These are phyloP conservation scores for Lachnellula subtilissima DNA, from an alignment of 2,329 filamentous ascomycete species.

Conservation along the genomic window DNA sequence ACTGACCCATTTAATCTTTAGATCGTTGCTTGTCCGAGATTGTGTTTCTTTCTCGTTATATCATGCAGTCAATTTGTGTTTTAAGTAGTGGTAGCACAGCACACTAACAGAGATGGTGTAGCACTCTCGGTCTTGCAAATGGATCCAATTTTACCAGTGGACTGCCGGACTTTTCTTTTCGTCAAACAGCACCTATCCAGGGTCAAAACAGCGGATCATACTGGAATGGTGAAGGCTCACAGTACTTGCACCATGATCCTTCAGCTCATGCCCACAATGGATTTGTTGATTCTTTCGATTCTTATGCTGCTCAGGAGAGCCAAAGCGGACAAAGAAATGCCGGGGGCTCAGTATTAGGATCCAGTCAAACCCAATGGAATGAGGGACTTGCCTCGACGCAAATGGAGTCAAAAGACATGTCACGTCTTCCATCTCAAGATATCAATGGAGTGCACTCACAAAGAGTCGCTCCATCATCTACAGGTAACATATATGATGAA, in stretches of 20 bases:
- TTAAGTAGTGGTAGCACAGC: conserved; percentile 26
- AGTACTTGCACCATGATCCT: conserved; percentile 30
- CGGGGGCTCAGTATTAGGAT: conserved; percentile 16
- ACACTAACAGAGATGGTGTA: conserved; percentile 32
- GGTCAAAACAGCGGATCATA: conserved; percentile 29
- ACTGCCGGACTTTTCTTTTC: conserved; percentile 29
- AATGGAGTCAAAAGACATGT: conserved; percentile 25
- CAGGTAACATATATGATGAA: conserved; percentile 26
- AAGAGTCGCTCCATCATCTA: conserved; percentile 22
- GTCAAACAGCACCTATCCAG: conserved; percentile 31
- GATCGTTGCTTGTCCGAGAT: background rate
- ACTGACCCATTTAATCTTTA: background rate
- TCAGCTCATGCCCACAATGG: conserved; percentile 25
- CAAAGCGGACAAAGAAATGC: conserved; percentile 16
- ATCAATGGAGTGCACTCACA: conserved; percentile 27
- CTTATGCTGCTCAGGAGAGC: conserved; percentile 19
- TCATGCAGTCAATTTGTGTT: conserved; percentile 12
- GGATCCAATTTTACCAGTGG: conserved; percentile 22
- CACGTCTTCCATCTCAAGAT: conserved; percentile 28
- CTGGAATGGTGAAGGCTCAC: conserved; percentile 31
- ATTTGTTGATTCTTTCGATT: conserved; percentile 26
- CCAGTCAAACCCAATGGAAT: conserved; percentile 23
- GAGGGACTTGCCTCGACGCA: conserved; percentile 20
- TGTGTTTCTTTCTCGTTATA: conserved; percentile 1
- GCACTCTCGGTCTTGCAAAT: conserved; percentile 23